Conservation (phyloP, 1,284 basidiomycete species). For the Ustilago crameri region DNA sequence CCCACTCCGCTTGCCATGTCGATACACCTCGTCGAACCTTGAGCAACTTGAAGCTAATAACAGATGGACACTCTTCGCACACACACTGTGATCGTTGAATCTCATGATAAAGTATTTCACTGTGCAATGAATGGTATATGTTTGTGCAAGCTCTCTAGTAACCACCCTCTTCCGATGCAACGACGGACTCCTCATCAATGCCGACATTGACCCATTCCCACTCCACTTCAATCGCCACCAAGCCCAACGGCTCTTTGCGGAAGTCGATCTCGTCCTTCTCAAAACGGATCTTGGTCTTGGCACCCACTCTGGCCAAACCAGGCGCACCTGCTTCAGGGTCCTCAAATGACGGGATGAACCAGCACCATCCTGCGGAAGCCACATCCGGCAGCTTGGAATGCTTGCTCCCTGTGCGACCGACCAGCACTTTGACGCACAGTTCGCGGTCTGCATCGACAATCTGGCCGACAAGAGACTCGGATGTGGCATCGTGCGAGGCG, state of each 20-base stretch:
- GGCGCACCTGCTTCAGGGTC: constrained; percentile 31
- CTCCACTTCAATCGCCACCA: constrained; percentile 62
- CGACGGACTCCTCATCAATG: constrained; percentile 13
- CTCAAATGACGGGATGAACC: constrained; percentile 68
- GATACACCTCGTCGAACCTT: too few relatives aligned
- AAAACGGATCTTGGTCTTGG: constrained; percentile 38
- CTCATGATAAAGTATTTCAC: too few relatives aligned
- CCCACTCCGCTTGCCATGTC: too few relatives aligned
- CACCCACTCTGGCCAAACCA: constrained; percentile 14
- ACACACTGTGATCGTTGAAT: too few relatives aligned
- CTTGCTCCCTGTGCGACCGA: constrained; percentile 63
- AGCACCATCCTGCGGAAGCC: constrained; percentile 64
- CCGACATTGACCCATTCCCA: constrained; percentile 62
- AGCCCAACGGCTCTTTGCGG: constrained; percentile 61
- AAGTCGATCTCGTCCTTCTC: constrained; percentile 66
- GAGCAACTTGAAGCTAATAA: too few relatives aligned
- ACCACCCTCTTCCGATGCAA: constrained; percentile 1
- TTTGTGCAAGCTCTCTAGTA: not conserved
- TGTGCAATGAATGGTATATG: not conserved
- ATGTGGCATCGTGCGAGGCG: not conserved
- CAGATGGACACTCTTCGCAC: too few relatives aligned
- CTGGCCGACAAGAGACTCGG: constrained; percentile 22
- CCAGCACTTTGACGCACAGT: constrained; percentile 63
- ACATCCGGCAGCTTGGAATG: constrained; percentile 65
- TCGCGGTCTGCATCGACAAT: constrained; percentile 65